phyloP scores from a whole-genome alignment of 164 flowering plant genomes.

The Warburgia ugandensis region DNA sequence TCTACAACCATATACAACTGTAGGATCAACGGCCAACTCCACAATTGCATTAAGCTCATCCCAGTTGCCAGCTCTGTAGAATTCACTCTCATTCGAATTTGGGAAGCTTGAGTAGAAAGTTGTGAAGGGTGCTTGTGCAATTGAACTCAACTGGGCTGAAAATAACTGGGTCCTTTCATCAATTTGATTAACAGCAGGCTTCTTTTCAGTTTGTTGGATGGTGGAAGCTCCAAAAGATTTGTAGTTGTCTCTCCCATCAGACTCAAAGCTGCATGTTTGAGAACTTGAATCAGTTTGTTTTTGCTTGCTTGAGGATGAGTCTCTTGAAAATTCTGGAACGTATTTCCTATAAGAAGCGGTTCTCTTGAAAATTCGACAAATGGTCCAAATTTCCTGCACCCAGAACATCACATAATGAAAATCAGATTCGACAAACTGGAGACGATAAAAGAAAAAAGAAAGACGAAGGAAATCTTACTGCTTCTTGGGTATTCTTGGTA shows the following conservation, averaged over 20 bases:
- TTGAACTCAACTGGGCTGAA: conserved; percentile 2
- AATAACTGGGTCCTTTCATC: conserved; percentile 11
- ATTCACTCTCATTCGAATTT: conserved; percentile 3
- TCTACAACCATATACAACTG: neutral
- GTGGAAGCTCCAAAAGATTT: neutral
- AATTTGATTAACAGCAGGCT: conserved; percentile 8
- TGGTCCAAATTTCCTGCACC: conserved; percentile 83
- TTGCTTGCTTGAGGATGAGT: conserved; percentile 11
- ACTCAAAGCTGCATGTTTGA: conserved; percentile 4
- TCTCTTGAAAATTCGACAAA: conserved; percentile 84
- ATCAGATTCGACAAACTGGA: neutral
- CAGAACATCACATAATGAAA: neutral
- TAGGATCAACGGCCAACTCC: conserved; percentile 15
- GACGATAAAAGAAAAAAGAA: neutral
- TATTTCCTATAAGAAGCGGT: conserved; percentile 34
- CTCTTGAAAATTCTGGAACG: conserved; percentile 40
- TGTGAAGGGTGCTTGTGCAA: conserved; percentile 13
- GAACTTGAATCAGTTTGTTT: conserved; percentile 7
- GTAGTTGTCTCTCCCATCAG: neutral
- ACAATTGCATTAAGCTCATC: conserved; percentile 48
- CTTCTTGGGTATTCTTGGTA: conserved; percentile 7
- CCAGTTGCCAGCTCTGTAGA: conserved; percentile 27
- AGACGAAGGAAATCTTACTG: conserved; percentile 5
- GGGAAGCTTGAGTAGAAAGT: conserved; percentile 13
- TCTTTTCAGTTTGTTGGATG: conserved; percentile 14